A percentile compares a stretch with the other conserved stretches of the same genome.
Evolutionary conservation across 2,329 filamentous ascomycete genomes (phyloP).

Genomic region (Phyllosticta citrichinensis): DNA sequence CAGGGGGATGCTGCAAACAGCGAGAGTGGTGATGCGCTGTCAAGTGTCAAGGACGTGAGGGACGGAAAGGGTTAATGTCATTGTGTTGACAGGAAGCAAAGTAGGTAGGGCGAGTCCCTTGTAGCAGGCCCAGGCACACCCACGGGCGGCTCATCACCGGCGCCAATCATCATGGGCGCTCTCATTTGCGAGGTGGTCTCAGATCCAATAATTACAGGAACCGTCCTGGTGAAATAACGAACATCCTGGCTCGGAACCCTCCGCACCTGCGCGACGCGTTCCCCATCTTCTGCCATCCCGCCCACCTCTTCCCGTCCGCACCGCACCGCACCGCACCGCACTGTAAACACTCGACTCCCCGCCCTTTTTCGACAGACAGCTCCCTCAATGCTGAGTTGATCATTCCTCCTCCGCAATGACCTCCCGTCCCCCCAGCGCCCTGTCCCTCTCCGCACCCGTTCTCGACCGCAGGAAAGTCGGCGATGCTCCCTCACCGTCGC

Average conservation of each 20-base stretch:
- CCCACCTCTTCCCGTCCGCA: neutral
- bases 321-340: no score
- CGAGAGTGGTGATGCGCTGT: neutral
- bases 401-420: constrained; percentile 18
- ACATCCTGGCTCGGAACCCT: constrained; percentile 13
- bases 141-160: neutral
- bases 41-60: neutral
- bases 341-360: constrained; percentile 27
- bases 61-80: no score
- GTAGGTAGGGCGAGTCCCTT: no score
- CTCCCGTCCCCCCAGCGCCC: constrained; percentile 21
- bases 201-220: neutral
- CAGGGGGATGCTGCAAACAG: neutral
- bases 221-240: neutral
- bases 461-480: constrained; percentile 5
- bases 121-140: neutral
- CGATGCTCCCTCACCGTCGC: constrained; percentile 7
- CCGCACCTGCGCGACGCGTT: constrained; percentile 18
- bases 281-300: constrained; percentile 18
- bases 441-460: constrained; percentile 8
- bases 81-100: no score
- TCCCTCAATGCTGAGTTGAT: constrained; percentile 5
- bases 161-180: neutral
- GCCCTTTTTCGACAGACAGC: constrained; percentile 1
- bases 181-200: neutral